Evolutionary conservation across 768 basidiomycete genomes (phyloP).

Genomic region (Lepiota brunneoincarnata): DNA sequence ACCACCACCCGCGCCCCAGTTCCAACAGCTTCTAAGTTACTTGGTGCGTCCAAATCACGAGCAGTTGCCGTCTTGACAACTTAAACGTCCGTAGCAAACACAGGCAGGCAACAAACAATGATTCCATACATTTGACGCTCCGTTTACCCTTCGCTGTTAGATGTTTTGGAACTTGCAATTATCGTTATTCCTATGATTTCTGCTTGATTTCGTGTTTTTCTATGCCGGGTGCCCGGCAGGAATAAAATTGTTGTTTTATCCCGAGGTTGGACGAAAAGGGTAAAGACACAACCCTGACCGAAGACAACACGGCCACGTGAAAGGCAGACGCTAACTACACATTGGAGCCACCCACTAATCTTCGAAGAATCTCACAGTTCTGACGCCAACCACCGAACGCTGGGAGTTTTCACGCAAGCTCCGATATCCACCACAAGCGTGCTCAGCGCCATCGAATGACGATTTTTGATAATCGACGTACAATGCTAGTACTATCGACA

Average conservation of each 20-base stretch:
- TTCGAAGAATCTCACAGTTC: neutral
- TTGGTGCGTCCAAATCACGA: conserved; percentile 40
- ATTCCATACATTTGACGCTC: neutral
- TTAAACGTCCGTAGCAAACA: conserved; percentile 2
- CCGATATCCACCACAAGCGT: neutral
- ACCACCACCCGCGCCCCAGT: conserved; percentile 37
- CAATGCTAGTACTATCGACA: conserved; percentile 69
- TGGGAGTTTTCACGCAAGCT: neutral
- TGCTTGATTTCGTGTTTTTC: neutral
- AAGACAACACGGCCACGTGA: conserved; percentile 6
- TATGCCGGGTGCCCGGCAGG: neutral
- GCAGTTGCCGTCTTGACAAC: neutral
- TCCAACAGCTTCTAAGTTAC: conserved; percentile 70
- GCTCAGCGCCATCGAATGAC: neutral
- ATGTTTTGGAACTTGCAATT: conserved; percentile 1
- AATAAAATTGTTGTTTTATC: neutral
- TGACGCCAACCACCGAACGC: neutral
- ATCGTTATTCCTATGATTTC: conserved; percentile 10
- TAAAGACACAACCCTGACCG: neutral
- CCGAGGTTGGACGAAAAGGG: too few species aligned
- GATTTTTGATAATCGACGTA: neutral
- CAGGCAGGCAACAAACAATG: conserved; percentile 7
- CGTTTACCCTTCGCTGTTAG: neutral
- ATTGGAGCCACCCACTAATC: too few species aligned
- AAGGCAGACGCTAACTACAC: neutral